Base-by-base conservation (phyloP, 169 alveolate species). In the Babesia bigemina region DNA sequence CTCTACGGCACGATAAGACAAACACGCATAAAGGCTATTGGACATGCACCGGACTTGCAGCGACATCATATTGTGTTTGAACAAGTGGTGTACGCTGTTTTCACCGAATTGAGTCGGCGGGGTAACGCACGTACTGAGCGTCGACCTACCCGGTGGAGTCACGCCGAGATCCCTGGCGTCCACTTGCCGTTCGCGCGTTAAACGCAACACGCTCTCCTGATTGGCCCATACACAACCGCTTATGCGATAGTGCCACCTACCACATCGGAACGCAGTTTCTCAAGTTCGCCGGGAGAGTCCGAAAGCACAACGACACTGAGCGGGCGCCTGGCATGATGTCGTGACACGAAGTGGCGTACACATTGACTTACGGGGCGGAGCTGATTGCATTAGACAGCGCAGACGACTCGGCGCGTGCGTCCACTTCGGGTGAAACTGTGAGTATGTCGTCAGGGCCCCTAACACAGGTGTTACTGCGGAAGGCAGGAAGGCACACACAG, bases 391-490 rank as follows among this genome's bases (percentile, higher is more conserved):
- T 55, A 4, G 55, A 21, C 53, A 59, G 10, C n/a, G 88, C 70
- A 29, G 88, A 70, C 24, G 67, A 10, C 49, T 70, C 88, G 4
- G 70, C 75, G 12, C 36, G 39, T n/a, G 70, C 24, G 47, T 81
- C 84, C 12, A 65, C 71, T 2, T 58, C 70, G 16, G 73, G 69
- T 7, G 88, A 81, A 42, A 58, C 29, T n/a, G 79, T 65, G 14
- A 81, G 11, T 6, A 81, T 52, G 44, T 72, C 63, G 13, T 60
- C 88, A 28, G 75, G 71, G 33, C 58, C 45, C 17, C 84, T 81
- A 47, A 69, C 33, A 59, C 28, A n/a, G 11, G 33, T 6, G 24
- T 36, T 33, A 52, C n/a, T 11, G 19, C 45, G 29, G 70, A 69
- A 50, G 66, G 67, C 45, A 9, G 50, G 33, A 50, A 14, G n/a